phyloP scores from a whole-genome alignment of 2,329 filamentous ascomycete species.

The Colletotrichum viniferum region DNA sequence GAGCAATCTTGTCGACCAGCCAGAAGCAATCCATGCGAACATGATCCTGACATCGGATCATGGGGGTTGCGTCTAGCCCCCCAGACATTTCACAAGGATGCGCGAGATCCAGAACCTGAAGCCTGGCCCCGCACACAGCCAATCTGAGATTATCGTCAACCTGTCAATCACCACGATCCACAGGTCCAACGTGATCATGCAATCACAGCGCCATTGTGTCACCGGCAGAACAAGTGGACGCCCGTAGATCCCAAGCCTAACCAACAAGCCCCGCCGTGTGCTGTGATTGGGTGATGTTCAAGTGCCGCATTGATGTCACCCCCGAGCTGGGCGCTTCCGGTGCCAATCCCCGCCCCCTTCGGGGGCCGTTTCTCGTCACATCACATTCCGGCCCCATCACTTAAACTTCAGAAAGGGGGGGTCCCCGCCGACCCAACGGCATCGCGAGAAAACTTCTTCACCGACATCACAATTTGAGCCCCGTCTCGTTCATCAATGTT shows the following conservation, averaged over 20 bases:
- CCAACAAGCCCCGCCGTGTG: background rate
- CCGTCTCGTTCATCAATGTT: background rate
- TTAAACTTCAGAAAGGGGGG: background rate
- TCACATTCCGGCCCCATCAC: constrained; percentile 13
- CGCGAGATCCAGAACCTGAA: background rate
- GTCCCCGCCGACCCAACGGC: background rate
- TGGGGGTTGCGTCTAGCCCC: background rate
- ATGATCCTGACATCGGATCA: background rate
- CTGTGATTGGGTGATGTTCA: background rate
- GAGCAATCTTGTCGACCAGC: background rate
- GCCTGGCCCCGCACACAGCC: background rate
- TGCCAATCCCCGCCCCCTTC: constrained; percentile 15
- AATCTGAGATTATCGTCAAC: background rate
- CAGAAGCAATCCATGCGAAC: background rate
- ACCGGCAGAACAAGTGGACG: background rate
- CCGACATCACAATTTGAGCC: background rate
- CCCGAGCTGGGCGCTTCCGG: constrained; percentile 15
- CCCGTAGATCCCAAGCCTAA: constrained; percentile 1
- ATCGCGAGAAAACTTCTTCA: background rate
- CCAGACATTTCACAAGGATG: background rate
- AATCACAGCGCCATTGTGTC: background rate
- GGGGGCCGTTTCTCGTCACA: constrained; percentile 5
- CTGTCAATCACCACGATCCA: background rate
- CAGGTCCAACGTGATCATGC: background rate
- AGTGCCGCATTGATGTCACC: background rate